Conservation (phyloP, 495 filamentous ascomycete genomes). For the Aspergillus coremiiformis region DNA sequence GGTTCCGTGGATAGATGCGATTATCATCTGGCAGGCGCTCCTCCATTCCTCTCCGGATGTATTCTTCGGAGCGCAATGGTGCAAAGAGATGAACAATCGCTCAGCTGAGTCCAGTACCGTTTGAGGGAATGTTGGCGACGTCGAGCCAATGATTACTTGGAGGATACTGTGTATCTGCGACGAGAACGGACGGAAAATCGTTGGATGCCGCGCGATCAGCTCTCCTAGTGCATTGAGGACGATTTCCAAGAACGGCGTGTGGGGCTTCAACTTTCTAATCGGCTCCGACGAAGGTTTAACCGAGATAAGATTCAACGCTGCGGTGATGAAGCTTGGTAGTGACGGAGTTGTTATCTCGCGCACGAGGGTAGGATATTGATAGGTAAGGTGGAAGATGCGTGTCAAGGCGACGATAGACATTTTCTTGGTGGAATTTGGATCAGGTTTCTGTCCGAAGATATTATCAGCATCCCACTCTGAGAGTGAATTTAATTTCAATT, state of each 20-base stretch:
- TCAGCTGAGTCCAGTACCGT: conserved; percentile 47
- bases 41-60: conserved; percentile 66
- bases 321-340: conserved; percentile 62
- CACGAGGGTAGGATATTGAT: conserved; percentile 72
- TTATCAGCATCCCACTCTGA: not conserved
- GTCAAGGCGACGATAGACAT: conserved; percentile 68
- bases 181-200: conserved; percentile 67
- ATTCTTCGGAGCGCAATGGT: conserved; percentile 70
- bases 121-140: conserved; percentile 31
- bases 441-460: conserved; percentile 51
- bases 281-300: conserved; percentile 33
- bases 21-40: conserved; percentile 48
- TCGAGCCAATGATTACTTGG: conserved; percentile 36
- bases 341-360: conserved; percentile 82
- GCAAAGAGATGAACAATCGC: conserved; percentile 57
- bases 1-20: conserved; percentile 57
- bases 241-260: conserved; percentile 48
- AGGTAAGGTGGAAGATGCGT: conserved; percentile 73
- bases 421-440: conserved; percentile 63
- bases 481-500: not conserved
- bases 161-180: conserved; percentile 57
- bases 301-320: conserved; percentile 62
- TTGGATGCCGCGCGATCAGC: conserved; percentile 69
- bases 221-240: conserved; percentile 57
- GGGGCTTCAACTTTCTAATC: conserved; percentile 35